Conservation (phyloP, 495 filamentous ascomycete species). For the Saxophila tyrrhenica region DNA sequence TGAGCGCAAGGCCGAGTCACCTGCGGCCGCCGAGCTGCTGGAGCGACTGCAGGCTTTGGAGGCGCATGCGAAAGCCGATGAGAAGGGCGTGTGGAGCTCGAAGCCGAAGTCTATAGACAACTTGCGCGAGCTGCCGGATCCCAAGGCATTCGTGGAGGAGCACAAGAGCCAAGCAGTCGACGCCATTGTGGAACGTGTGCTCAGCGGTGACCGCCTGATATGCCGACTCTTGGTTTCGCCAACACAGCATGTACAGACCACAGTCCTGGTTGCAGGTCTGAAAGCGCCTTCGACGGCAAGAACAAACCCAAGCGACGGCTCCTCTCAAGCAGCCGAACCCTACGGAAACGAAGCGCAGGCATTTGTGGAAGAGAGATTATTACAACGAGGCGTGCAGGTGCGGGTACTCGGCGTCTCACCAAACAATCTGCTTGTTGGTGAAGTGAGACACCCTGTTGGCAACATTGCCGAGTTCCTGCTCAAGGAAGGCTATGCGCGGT, state of each 20-base stretch:
- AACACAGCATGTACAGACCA: conserved; percentile 68
- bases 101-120: conserved; percentile 55
- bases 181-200: conserved; percentile 70
- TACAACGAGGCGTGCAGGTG: conserved; percentile 75
- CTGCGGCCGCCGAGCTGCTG: conserved; percentile 45
- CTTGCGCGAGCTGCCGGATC: conserved; percentile 62
- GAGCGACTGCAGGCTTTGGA: conserved; percentile 71
- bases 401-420: conserved; percentile 75
- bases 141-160: conserved; percentile 58
- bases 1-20: conserved; percentile 67
- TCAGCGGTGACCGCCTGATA: conserved; percentile 81
- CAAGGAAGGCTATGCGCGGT: conserved; percentile 77
- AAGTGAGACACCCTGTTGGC: conserved; percentile 72
- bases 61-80: conserved; percentile 61
- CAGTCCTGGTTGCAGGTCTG: conserved; percentile 83
- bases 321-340: conserved; percentile 73
- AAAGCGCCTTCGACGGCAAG: conserved; percentile 77
- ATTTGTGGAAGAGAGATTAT: conserved; percentile 72
- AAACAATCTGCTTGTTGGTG: conserved; percentile 42
- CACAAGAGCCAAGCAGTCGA: conserved; percentile 70
- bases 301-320: conserved; percentile 58
- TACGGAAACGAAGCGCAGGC: conserved; percentile 73
- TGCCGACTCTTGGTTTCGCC: conserved; percentile 67
- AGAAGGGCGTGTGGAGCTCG: conserved; percentile 63
- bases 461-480: conserved; percentile 84